These are phyloP conservation scores for Taiozyma sp. DNA, from an alignment of 1,139 yeast genomes.

Conservation along the genomic window DNA sequence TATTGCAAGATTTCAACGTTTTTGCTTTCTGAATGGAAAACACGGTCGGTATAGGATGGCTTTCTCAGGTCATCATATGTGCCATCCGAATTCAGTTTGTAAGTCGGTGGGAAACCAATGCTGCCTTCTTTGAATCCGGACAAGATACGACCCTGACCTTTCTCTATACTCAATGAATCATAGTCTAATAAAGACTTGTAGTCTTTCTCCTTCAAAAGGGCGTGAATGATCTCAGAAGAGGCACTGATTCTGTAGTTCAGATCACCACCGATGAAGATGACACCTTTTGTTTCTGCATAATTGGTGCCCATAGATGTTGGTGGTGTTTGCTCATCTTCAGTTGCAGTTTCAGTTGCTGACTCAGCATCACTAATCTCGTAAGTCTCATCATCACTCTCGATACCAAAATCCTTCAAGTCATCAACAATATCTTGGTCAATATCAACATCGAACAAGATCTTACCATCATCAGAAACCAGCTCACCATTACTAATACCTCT, in stretches of 20 bases:
- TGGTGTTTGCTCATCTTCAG: neutral
- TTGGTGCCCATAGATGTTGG: slow-evolving; percentile 1
- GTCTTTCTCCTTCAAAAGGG: slow-evolving; percentile 37
- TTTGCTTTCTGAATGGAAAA: slow-evolving; percentile 30
- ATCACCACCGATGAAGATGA: slow-evolving; percentile 65
- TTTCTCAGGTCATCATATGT: slow-evolving; percentile 52
- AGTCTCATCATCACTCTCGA: slow-evolving; percentile 25
- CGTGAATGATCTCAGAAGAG: slow-evolving; percentile 34
- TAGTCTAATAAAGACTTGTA: slow-evolving; percentile 40
- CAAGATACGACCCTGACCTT: slow-evolving; percentile 47
- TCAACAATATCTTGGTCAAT: slow-evolving; percentile 1
- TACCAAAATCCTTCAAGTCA: slow-evolving; percentile 23
- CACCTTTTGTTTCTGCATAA: slow-evolving; percentile 16
- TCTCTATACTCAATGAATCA: slow-evolving; percentile 56
- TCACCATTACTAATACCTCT: slow-evolving; percentile 16
- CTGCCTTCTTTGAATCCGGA: slow-evolving; percentile 59
- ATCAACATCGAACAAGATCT: slow-evolving; percentile 19
- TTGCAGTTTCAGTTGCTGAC: neutral
- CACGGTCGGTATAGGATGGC: slow-evolving; percentile 81
- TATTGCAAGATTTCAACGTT: slow-evolving; percentile 26
- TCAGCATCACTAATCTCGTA: slow-evolving; percentile 3
- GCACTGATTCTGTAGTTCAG: slow-evolving; percentile 61
- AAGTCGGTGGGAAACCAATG: slow-evolving; percentile 70
- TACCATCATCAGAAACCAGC: slow-evolving; percentile 14
- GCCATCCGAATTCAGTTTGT: slow-evolving; percentile 43